These are phyloP conservation scores for Trichoderma cornu-damae DNA, from an alignment of 2,329 filamentous ascomycete species.

Conservation along the genomic window DNA sequence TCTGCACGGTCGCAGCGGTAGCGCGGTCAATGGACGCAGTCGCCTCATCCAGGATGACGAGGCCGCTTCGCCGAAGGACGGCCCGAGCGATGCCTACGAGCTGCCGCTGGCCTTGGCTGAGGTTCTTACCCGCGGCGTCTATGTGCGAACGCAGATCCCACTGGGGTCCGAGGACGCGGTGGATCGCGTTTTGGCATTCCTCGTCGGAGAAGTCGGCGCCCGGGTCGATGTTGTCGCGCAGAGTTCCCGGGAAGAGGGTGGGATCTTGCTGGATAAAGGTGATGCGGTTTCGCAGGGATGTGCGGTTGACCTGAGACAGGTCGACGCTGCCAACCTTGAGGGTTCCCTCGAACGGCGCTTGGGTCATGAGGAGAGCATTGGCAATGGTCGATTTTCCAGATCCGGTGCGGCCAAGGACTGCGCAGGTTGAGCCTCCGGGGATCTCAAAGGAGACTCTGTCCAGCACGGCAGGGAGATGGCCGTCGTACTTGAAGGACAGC, in stretches of 20 bases:
- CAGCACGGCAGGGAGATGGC: conserved; percentile 69
- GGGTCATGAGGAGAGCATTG: conserved; percentile 52
- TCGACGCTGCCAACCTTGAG: conserved; percentile 52
- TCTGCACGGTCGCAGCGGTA: conserved; percentile 55
- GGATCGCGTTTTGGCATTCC: conserved; percentile 49
- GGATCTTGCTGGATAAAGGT: conserved; percentile 62
- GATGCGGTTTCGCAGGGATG: conserved; percentile 51
- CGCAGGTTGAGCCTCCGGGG: conserved; percentile 56
- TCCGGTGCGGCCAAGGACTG: conserved; percentile 75
- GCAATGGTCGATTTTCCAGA: conserved; percentile 80
- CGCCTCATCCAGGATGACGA: conserved; percentile 61
- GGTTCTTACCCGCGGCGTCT: conserved; percentile 56
- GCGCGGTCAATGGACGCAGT: conserved; percentile 58
- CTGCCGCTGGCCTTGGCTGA: conserved; percentile 59
- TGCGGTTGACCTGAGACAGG: conserved; percentile 49
- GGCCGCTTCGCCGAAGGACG: conserved; percentile 53
- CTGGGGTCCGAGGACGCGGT: conserved; percentile 51
- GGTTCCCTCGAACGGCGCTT: conserved; percentile 46
- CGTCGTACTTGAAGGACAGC: conserved; percentile 74
- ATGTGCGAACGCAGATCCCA: conserved; percentile 48
- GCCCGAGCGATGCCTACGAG: conserved; percentile 57
- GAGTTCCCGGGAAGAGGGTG: conserved; percentile 53
- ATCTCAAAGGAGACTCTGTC: conserved; percentile 65
- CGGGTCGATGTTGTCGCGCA: conserved; percentile 64
- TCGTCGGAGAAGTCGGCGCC: conserved; percentile 51